phyloP scores from a whole-genome alignment of 2,329 filamentous ascomycete species.

The Eutypa lata region DNA sequence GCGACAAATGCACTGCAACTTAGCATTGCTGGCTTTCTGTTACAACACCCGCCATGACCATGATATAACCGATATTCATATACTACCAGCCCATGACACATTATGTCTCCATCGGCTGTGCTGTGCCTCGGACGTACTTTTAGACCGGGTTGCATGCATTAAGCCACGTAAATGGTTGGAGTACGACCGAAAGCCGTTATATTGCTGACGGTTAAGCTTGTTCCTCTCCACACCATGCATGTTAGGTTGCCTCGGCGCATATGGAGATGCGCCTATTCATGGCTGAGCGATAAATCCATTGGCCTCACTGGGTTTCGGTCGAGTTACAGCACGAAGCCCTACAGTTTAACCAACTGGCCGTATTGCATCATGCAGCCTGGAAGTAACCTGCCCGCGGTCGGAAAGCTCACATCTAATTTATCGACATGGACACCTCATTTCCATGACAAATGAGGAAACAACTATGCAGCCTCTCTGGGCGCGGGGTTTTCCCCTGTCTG shows the following conservation, averaged over 20 bases:
- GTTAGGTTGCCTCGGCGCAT: not conserved
- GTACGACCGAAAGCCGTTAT: not conserved
- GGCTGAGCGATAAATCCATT: not conserved
- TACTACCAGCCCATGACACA: not conserved
- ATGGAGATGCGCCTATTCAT: not conserved
- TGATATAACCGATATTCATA: not conserved
- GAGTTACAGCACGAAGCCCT: not conserved
- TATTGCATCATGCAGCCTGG: not conserved
- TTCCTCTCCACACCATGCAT: not conserved
- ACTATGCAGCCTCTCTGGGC: not conserved
- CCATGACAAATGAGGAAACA: not conserved
- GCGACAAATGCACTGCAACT: not conserved
- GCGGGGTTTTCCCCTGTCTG: not conserved
- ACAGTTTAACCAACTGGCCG: not conserved
- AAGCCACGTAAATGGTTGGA: not conserved
- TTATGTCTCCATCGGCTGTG: not conserved
- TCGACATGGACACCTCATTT: not conserved
- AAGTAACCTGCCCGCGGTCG: not conserved
- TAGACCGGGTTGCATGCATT: not conserved
- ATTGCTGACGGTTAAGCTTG: not conserved
- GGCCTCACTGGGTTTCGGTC: not conserved
- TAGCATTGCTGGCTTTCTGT: not conserved
- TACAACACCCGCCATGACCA: not conserved
- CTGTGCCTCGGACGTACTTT: not conserved
- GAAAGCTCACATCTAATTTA: not conserved